Base-by-base conservation (phyloP, 768 basidiomycete genomes). In the Cyclocybe cylindracea region DNA sequence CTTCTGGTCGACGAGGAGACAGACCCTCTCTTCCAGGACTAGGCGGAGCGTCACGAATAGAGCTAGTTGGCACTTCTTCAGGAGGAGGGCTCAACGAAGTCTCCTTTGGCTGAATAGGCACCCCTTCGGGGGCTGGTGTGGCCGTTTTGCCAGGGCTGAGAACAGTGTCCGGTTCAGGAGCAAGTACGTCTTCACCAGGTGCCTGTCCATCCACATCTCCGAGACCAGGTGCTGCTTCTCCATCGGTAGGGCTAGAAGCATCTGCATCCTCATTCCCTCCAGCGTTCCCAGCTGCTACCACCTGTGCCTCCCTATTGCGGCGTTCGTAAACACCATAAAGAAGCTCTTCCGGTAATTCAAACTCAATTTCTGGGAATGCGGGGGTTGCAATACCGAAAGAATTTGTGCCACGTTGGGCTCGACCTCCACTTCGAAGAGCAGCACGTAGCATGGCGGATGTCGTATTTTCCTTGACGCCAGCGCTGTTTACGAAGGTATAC, bases 331-430 rank as follows among this genome's bases (percentile, higher is more conserved):
- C 53, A 37, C 53, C 44, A 34, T 47, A 50, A 24, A 47, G 46
- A 56, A 85, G 60, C 84, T 83, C 86, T 14, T 66, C 54, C 0
- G 87, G 87, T 35, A 85, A 66, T 57, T 78, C 74, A 58, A 79
- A 89, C 39, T 87, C 84, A 9, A 11, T 10, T 4, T 55, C 51
- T 37, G 45, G 48, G 34, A 58, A 57, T 10, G 49, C 33, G 35
- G 57, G 53, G 4, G 50, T 50, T 10, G 46, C 33, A 13, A 48
- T 49, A 0, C 87, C 87, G 60, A 87, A 89, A 7, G 85, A 82
- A 11, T 72, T 76, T 38, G 78, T 67, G 55, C 80, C 76, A 74
- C 9, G 80, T 76, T 61, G 79, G 78, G 48, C 82, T 36, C 72
- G 69, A 8, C 68, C 66, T 44, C 76, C 71, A 51, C 67, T 77